These are phyloP conservation scores for Starmerella kuoi DNA, from an alignment of 805 yeast species.

Conservation along the genomic window DNA sequence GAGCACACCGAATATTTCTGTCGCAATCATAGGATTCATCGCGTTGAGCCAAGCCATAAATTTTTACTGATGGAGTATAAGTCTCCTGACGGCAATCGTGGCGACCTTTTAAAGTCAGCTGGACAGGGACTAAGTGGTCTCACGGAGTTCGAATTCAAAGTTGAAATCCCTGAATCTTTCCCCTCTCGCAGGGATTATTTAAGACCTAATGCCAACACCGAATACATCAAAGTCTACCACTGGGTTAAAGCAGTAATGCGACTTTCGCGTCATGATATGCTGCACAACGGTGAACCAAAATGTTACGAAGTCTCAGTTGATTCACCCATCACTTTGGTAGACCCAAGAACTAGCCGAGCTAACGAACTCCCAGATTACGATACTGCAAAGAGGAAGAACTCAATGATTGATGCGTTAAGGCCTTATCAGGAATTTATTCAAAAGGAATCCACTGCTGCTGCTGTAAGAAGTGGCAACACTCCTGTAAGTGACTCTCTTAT, in stretches of 20 bases:
- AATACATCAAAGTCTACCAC: slow-evolving; percentile 76
- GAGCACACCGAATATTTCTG: slow-evolving; percentile 89
- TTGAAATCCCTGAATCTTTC: slow-evolving; percentile 65
- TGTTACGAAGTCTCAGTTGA: slow-evolving; percentile 92
- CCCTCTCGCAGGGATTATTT: slow-evolving; percentile 41
- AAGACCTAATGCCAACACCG: slow-evolving; percentile 78
- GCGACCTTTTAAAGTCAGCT: slow-evolving; percentile 24
- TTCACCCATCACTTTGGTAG: slow-evolving; percentile 77
- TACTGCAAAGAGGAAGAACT: neutral
- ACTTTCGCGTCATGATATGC: slow-evolving; percentile 51
- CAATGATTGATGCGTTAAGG: slow-evolving; percentile 14
- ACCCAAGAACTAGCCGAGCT: slow-evolving; percentile 40
- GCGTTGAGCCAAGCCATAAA: slow-evolving; percentile 82
- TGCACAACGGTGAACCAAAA: slow-evolving; percentile 46
- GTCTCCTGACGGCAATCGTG: slow-evolving; percentile 24
- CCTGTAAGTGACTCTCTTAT: neutral
- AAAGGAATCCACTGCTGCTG: slow-evolving; percentile 6
- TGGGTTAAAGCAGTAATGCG: slow-evolving; percentile 88
- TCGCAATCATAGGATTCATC: slow-evolving; percentile 70
- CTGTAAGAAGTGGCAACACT: neutral
- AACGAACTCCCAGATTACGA: slow-evolving; percentile 31
- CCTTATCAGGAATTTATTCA: slow-evolving; percentile 21
- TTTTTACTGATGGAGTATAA: slow-evolving; percentile 63
- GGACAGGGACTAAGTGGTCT: slow-evolving; percentile 27
- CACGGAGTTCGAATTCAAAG: slow-evolving; percentile 72